A percentile compares a stretch with the other conserved stretches of the same genome.
Evolutionary conservation across 345 rosid genomes (phyloP).

Genomic region (Noccaea caerulescens): DNA sequence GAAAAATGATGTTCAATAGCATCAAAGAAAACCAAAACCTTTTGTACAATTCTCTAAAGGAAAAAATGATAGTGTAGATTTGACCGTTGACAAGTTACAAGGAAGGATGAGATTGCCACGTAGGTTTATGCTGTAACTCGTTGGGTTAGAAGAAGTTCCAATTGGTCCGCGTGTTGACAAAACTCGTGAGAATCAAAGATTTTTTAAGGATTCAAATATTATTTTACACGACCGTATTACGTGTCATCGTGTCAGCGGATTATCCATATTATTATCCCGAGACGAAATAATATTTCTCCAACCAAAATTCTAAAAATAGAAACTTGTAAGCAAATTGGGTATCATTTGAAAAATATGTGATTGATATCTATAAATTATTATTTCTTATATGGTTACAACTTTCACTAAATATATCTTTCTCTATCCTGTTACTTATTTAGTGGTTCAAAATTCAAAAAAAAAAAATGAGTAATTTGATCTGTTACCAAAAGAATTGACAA

Average conservation of each 20-base stretch:
- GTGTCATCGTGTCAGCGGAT: constrained; percentile 38
- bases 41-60: too few species aligned
- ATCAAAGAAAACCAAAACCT: too few species aligned
- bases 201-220: constrained; percentile 13
- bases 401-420: too few species aligned
- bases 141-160: not conserved
- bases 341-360: not conserved
- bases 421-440: too few species aligned
- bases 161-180: constrained; percentile 10
- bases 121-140: constrained; percentile 28
- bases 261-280: constrained; percentile 1
- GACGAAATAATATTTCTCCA: not conserved
- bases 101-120: constrained; percentile 36
- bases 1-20: too few species aligned
- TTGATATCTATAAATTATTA: not conserved
- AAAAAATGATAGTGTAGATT: not conserved
- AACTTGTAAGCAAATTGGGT: not conserved
- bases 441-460: too few species aligned
- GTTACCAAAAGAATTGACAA: too few species aligned
- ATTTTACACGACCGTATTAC: constrained; percentile 26
- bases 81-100: constrained; percentile 15
- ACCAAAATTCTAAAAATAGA: not conserved
- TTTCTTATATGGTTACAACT: not conserved
- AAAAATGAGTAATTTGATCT: too few species aligned
- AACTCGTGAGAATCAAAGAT: not conserved